Evolutionary conservation across 169 alveolate genomes (phyloP), one percentile per base, ranked within the genome.

Genomic region (Cryptosporidium baileyi): DNA sequence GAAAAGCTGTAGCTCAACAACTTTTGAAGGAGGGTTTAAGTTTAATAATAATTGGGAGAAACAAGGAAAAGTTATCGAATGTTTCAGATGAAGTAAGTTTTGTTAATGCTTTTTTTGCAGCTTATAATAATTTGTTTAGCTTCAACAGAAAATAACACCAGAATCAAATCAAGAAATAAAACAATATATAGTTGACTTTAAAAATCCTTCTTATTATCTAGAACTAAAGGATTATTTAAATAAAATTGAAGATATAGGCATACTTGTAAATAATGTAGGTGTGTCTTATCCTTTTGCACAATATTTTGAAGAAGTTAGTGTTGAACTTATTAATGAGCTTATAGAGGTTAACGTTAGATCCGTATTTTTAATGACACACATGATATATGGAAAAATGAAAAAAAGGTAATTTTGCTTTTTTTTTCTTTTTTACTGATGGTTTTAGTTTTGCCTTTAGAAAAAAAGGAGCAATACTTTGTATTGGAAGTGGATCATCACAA

Each of bases 201-300:
- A 32, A 6, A 43, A 74, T 45, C 59, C 65, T 9, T 15, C 43
- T 34, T 51, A 67, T 11, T 74, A 74, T 44, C 22, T 15, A 9
- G 47, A 28, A 7, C 54, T 74, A 6, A 19, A 45, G 8, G 17
- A 19, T 17, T 51, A 74, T 38, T 36, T 74, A 28, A 17, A 74
- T 9, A 3, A 17, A 13, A 24, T 74, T 26, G 60, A 54, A 17
- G 92, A 88, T 34, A 60, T 91, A 6, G 93, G 92, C 0, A 28
- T 91, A 26, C 89, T 90, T 24, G 67, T 91, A 54, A 91, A 91
- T 88, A 91, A 91, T 61, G 94, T 89, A 60, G 94, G 94, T 15
- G 26, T 90, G 19, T 61, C 90, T 22, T 91, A 91, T 41, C 93
- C 94, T 8, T 67, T 44, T 60, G 89, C 93, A 28, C 62, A 85